phyloP scores from a whole-genome alignment of 176 grass and related monocot genomes.

The Hsuehochloa calcarea region DNA sequence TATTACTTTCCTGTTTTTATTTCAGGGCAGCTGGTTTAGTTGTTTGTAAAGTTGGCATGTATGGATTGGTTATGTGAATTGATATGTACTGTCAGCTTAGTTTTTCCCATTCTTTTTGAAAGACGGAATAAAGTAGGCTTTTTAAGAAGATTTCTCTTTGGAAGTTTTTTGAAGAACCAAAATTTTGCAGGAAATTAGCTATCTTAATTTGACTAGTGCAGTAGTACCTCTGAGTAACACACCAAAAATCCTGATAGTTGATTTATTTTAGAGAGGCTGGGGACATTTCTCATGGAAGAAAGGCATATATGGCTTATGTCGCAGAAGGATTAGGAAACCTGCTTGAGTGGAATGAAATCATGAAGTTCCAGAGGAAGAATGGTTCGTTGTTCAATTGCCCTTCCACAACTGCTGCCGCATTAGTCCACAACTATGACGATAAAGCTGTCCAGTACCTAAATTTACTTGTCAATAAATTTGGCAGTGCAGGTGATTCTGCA shows the following conservation, averaged over 20 bases:
- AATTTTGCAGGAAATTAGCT: neutral
- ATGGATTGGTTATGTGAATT: neutral
- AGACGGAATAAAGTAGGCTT: neutral
- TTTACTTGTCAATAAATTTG: constrained; percentile 47
- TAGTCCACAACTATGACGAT: constrained; percentile 43
- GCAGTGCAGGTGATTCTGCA: constrained; percentile 46
- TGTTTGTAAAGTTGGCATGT: neutral
- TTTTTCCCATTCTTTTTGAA: neutral
- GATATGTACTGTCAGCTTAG: neutral
- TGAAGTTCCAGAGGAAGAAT: constrained; percentile 71
- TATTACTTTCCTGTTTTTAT: neutral
- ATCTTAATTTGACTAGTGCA: neutral
- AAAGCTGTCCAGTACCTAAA: constrained; percentile 67
- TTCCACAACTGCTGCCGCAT: constrained; percentile 54
- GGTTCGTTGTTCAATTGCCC: constrained; percentile 74
- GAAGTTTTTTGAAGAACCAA: neutral
- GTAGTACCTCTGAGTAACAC: neutral
- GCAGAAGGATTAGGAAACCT: constrained; percentile 63
- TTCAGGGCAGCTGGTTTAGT: neutral
- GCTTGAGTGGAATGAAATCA: constrained; percentile 52
- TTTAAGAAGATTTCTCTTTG: neutral
- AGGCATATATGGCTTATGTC: constrained; percentile 71
- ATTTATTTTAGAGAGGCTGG: constrained; percentile 38
- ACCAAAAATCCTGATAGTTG: neutral
- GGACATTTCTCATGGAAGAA: constrained; percentile 39